Conservation (phyloP, 768 basidiomycete genomes). For the Tephrocybe rancida region DNA sequence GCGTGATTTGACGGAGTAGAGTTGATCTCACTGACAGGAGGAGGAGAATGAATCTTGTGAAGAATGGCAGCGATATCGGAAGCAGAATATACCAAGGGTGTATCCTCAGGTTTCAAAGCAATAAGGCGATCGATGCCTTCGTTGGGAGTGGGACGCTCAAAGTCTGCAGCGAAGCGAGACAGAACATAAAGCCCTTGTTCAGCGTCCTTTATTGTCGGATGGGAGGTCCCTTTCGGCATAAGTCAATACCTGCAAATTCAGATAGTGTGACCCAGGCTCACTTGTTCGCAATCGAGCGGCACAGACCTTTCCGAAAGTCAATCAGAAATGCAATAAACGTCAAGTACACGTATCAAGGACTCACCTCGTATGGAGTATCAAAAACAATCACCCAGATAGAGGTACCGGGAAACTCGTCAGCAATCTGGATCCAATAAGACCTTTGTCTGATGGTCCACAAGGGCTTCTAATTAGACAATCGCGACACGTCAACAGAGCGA, state of each 20-base stretch:
- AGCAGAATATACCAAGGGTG: conserved; percentile 47
- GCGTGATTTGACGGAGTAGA: conserved; percentile 5
- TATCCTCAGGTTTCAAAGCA: conserved; percentile 42
- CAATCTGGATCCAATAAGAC: conserved; percentile 75
- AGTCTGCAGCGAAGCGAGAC: conserved; percentile 64
- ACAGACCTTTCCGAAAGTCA: conserved; percentile 49
- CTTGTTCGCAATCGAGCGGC: conserved; percentile 59
- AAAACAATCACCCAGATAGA: conserved; percentile 76
- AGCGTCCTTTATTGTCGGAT: conserved; percentile 74
- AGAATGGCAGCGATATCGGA: conserved; percentile 56
- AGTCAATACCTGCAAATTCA: conserved; percentile 7
- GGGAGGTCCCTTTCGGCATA: conserved; percentile 54
- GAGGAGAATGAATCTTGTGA: conserved; percentile 48
- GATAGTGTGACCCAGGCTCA: conserved; percentile 35
- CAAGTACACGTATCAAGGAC: conserved; percentile 19
- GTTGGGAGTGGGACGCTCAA: conserved; percentile 49
- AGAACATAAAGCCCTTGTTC: conserved; percentile 64
- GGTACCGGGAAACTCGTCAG: conserved; percentile 63
- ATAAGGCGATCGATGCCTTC: conserved; percentile 73
- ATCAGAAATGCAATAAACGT: conserved; percentile 6
- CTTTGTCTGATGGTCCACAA: conserved; percentile 51
- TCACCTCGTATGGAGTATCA: conserved; percentile 75
- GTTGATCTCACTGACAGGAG: conserved; percentile 27
- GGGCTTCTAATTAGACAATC: conserved; percentile 10
- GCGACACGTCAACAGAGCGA: neutral